Evolutionary conservation across 371 early-diverging fungal genomes (phyloP), one percentile per base, ranked within the genome.

Genomic region (Basidiobolus heterosporus): DNA sequence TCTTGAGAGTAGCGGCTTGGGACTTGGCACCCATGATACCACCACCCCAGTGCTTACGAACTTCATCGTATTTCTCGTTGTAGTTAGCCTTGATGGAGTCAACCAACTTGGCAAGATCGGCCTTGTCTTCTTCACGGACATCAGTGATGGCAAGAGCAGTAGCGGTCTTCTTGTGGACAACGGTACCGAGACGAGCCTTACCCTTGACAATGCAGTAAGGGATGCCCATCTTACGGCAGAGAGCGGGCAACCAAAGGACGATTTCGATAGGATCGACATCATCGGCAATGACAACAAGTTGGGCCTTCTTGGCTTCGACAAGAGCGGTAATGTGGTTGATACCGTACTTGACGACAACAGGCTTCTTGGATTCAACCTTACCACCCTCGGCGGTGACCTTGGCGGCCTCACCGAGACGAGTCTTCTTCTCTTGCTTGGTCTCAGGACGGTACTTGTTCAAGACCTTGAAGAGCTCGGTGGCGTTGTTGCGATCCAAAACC

Each of bases 191-290:
- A 62, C 88, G 82, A 62, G 88, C 77, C 82, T 98, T 96, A 62
- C 85, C 78, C 83, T 97, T 94, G 66, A 98, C 94, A 63, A 98
- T 93, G 74, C 80, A 82, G 85, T 98, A 99, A 44, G 98, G 96
- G 73, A 98, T 80, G 58, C 93, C 94, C 97, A 98, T 95, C 89
- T 98, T 99, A 70, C 94, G 92, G 84, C 99, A 99, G 44, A 98
- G 87, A 54, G 99, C 96, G 50, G 99, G 99, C 61, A 99, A 78
- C 89, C 91, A 98, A 57, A 98, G 62, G 53, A 99, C 98, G 54
- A 98, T 61, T 69, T 98, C 98, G 65, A 98, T 93, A 55, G 99
- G 99, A 75, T 98, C 95, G 61, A 99, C 99, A 72, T 98, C 96
- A 64, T 93, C 78, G 53, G 98, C 98, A 68, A 99, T 98, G 61